Conservation (phyloP, 1,284 basidiomycete species). For the Crepidotus sp. region DNA sequence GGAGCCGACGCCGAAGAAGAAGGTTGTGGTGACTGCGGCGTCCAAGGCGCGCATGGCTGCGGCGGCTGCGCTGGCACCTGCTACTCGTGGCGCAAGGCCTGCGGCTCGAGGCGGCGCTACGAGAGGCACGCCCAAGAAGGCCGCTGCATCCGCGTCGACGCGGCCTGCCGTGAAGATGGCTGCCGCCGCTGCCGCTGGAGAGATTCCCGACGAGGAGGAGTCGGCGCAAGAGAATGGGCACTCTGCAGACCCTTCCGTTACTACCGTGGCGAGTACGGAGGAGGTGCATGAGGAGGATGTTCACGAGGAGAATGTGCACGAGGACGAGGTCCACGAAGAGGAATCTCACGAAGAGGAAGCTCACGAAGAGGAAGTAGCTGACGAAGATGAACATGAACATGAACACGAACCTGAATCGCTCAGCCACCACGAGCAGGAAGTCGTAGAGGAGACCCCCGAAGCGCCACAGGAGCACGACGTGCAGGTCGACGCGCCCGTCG, state of each 20-base stretch:
- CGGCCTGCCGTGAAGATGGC: constrained; percentile 17
- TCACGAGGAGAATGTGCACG: too few relatives aligned
- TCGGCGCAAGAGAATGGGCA: constrained; percentile 14
- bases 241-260: constrained; percentile 5
- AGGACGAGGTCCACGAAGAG: constrained; percentile 3
- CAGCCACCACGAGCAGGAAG: constrained; percentile 7
- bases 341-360: constrained; percentile 15
- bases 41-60: constrained; percentile 47
- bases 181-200: constrained; percentile 14
- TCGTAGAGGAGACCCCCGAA: constrained; percentile 6
- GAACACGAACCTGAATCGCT: not conserved
- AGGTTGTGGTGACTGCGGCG: constrained; percentile 50
- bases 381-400: constrained; percentile 4
- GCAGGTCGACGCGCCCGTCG: constrained; percentile 17
- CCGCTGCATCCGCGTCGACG: constrained; percentile 16
- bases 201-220: constrained; percentile 20
- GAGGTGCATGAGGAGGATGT: constrained; percentile 11
- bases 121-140: constrained; percentile 20
- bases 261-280: constrained; percentile 1
- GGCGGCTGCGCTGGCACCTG: constrained; percentile 22
- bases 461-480: constrained; percentile 19
- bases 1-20: constrained; percentile 43
- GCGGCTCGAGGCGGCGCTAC: constrained; percentile 21
- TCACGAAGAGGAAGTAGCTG: constrained; percentile 10
- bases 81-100: constrained; percentile 20